A percentile compares a stretch with the other conserved stretches of the same genome.
These are phyloP conservation scores for Brassica cretica DNA, from an alignment of 345 rosid genomes.

Conservation along the genomic window DNA sequence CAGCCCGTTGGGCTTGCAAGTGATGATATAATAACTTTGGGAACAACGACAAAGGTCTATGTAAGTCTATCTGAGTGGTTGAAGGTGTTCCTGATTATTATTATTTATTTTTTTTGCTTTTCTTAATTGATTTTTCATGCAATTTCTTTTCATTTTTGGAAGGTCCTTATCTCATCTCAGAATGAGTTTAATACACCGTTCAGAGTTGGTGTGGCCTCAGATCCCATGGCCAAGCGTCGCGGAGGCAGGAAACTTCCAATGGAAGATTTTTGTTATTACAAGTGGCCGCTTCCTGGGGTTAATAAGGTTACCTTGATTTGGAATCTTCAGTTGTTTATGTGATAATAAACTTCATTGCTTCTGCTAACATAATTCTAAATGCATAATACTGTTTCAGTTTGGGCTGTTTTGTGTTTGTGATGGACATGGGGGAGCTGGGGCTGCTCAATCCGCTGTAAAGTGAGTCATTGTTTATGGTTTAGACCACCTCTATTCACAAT, in stretches of 20 bases:
- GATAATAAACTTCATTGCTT: conserved; percentile 25
- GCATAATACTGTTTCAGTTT: conserved; percentile 53
- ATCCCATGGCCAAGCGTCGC: conserved; percentile 91
- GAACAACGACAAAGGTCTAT: conserved; percentile 70
- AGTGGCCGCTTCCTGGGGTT: conserved; percentile 89
- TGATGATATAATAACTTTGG: conserved; percentile 84
- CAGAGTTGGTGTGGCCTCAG: conserved; percentile 83
- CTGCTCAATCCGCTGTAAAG: conserved; percentile 87
- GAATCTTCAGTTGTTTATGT: conserved; percentile 20
- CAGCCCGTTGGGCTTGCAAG: conserved; percentile 69
- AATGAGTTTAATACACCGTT: conserved; percentile 60
- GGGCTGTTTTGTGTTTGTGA: conserved; percentile 96
- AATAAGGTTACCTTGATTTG: conserved; percentile 62
- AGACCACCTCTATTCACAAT: conserved; percentile 1
- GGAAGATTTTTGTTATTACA: conserved; percentile 92
- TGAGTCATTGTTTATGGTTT: conserved; percentile 46
- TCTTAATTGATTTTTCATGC: conserved; percentile 17
- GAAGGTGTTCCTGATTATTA: background rate
- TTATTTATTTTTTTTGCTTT: background rate
- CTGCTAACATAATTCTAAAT: conserved; percentile 17
- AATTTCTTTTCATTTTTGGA: conserved; percentile 31
- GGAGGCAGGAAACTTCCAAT: conserved; percentile 93
- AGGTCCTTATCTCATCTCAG: conserved; percentile 71
- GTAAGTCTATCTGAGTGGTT: conserved; percentile 52
- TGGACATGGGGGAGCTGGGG: conserved; percentile 92